Conservation (phyloP, 2,329 filamentous ascomycete genomes). For the Mollisiaceae sp. region DNA sequence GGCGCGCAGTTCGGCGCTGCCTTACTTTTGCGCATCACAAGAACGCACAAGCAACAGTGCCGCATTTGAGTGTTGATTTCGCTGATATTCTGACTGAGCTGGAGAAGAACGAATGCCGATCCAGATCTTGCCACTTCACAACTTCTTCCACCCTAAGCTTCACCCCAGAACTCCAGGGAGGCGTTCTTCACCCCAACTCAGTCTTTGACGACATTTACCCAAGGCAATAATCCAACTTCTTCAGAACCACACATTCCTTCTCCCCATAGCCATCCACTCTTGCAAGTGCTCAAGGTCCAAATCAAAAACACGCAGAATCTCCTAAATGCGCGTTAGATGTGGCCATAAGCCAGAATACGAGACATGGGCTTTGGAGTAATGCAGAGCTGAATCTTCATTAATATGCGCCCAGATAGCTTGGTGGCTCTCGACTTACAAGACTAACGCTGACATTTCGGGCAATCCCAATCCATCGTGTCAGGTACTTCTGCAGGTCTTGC, state of each 20-base stretch:
- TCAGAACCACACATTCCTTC: not conserved
- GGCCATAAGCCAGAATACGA: not conserved
- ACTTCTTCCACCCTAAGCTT: slow-evolving; percentile 8
- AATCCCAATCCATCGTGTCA: not conserved
- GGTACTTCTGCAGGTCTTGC: not conserved
- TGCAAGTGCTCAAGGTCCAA: not conserved
- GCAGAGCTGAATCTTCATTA: not conserved
- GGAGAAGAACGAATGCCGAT: slow-evolving; percentile 17
- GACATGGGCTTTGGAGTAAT: not conserved
- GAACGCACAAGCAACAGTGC: slow-evolving; percentile 14
- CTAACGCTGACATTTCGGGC: not conserved
- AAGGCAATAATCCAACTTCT: not conserved
- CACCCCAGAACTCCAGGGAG: slow-evolving; percentile 19
- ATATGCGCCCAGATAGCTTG: not conserved
- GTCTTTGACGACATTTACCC: not conserved
- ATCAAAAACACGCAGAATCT: slow-evolving; percentile 4
- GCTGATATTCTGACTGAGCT: slow-evolving; percentile 28
- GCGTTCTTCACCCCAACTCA: slow-evolving; percentile 2
- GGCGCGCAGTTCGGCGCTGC: not conserved
- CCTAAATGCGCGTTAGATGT: not conserved
- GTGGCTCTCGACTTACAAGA: not conserved
- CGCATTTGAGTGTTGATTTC: slow-evolving; percentile 20
- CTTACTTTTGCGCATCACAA: slow-evolving; percentile 19
- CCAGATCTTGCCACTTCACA: slow-evolving; percentile 6
- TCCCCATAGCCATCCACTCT: not conserved